Evolutionary conservation across 177 flowering plant species (phyloP), one percentile per base, ranked within the genome.

Genomic region (Vitis hybrid): DNA sequence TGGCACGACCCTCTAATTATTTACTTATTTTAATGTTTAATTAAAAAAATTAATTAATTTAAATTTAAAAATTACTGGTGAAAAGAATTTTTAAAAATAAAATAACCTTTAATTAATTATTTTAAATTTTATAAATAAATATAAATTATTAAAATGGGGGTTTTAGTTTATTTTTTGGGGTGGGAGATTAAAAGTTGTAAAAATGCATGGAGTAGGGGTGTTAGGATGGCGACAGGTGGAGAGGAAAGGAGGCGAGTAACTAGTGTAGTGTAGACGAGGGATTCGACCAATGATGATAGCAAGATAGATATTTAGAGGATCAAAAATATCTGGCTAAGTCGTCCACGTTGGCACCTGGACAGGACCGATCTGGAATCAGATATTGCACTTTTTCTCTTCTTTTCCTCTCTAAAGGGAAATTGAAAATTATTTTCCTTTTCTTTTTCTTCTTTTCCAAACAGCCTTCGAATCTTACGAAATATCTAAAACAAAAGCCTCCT

Each of bases 291-390:
- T 2, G 20, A 39, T 20, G 49, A 65, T 29, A 51, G 59, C 26
- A 29, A 20, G 31, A 53, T 15, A 80, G 77, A 75, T 78, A 77
- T 74, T 74, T 73, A 63, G 77, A 50, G 55, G 76, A 81, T 79
- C 78, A 76, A 79, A 86, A 79, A 80, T 82, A 86, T 84, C 85
- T 75, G 63, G 68, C 70, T 78, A 59, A 74, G 60, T 50, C 75
- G 78, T 84, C 86, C 90, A 86, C 85, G 85, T 78, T 67, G 80
- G 74, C 81, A 63, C 13, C 1, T 8, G 22, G 14, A 55, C 52
- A 5, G 22, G 57, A 31, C 26, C 61, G 68, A 73, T 74, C 76
- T 57, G 82, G 82, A 79, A 76, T 75, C 79, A 49, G 76, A 71
- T 69, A 34, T 75, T 81, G 86, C 83, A 78, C 88, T 83, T 83